Evolutionary conservation across 352 stramenopile genomes (phyloP), one percentile per base, ranked within the genome.

Genomic region (Saprolegnia diclina): DNA sequence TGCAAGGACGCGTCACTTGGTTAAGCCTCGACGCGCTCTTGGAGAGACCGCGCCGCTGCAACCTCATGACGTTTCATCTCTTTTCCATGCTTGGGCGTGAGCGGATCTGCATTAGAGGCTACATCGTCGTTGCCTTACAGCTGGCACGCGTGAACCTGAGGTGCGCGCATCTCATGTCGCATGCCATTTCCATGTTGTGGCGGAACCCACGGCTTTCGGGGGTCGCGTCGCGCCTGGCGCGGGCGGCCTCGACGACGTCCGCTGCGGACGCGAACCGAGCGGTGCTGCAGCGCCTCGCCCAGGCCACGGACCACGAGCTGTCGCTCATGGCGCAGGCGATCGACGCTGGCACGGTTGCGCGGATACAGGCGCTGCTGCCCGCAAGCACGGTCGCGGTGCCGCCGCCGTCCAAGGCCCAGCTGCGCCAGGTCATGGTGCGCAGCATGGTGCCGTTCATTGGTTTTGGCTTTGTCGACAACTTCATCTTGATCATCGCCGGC

Each of bases 391-490:
- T 42, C 16, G 29, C 40, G 1, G 57, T 66, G 22, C 57, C 57
- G 5, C 37, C 48, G 38, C 57, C 57, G 21, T 54, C 57, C 9
- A 29, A 19, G 42, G 35, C 18, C 21, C 57, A 66, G 50, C 26
- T 70, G 13, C 53, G 13, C 11, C 63, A 64, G 45, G n/a, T 70
- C 29, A 64, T 64, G 54, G 16, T 57, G 22, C 63, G 63, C 74
- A 89, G 71, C 64, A 85, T 37, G 87, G 80, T 98, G 62, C 95
- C 96, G 3, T 99, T 99, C 74, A 78, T 99, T 18, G 95, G 95
- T 46, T 99, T 99, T 77, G 96, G 96, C 29, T 97, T 99, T 45
- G 95, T 98, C 73, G 96, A 99, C 79, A 99, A 99, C 78, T 80
- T 86, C 40, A 97, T 99, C 73, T 95, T 99, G 80, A 91, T 96